Percentiles rank a stretch among this genome's conserved stretches.
These are phyloP conservation scores for Tulasnella calospora DNA, from an alignment of 768 basidiomycete genomes.

Conservation along the genomic window DNA sequence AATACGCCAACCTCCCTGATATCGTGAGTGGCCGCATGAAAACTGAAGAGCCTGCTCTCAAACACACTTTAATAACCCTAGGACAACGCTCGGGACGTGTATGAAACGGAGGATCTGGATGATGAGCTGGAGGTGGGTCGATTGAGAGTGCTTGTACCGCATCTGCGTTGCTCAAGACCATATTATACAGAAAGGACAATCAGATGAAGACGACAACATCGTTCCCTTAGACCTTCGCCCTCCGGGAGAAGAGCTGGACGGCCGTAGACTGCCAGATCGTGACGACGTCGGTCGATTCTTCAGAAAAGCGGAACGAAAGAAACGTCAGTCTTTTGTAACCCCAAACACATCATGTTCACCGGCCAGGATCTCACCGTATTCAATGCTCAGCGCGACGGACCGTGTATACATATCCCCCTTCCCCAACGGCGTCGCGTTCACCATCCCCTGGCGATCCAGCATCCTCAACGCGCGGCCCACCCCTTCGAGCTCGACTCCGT, in stretches of 20 bases:
- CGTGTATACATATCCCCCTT: conserved; percentile 62
- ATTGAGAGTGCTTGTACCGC: neutral
- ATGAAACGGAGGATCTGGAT: conserved; percentile 81
- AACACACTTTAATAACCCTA: conserved; percentile 35
- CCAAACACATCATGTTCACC: neutral
- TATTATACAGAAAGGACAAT: conserved; percentile 31
- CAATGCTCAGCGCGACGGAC: conserved; percentile 39
- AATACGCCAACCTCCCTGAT: conserved; percentile 87
- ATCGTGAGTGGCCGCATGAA: conserved; percentile 58
- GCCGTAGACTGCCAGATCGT: conserved; percentile 54
- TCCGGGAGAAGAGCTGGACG: conserved; percentile 64
- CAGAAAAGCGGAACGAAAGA: conserved; percentile 60
- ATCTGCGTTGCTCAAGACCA: conserved; percentile 31
- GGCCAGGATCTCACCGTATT: neutral
- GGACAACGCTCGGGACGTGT: conserved; percentile 89
- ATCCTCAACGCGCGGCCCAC: conserved; percentile 34
- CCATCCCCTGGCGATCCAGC: conserved; percentile 38
- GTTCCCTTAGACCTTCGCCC: conserved; percentile 35
- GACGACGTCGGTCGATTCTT: conserved; percentile 69
- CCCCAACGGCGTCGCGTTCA: conserved; percentile 40
- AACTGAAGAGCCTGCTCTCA: neutral
- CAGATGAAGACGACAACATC: conserved; percentile 38
- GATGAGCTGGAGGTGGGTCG: conserved; percentile 49
- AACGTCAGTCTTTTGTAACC: conserved; percentile 39
- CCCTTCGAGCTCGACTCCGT: conserved; percentile 48